Percentiles rank a stretch among this genome's conserved stretches.
phyloP scores from a whole-genome alignment of 2,329 filamentous ascomycete genomes.

The Fusarium coffeatum region DNA sequence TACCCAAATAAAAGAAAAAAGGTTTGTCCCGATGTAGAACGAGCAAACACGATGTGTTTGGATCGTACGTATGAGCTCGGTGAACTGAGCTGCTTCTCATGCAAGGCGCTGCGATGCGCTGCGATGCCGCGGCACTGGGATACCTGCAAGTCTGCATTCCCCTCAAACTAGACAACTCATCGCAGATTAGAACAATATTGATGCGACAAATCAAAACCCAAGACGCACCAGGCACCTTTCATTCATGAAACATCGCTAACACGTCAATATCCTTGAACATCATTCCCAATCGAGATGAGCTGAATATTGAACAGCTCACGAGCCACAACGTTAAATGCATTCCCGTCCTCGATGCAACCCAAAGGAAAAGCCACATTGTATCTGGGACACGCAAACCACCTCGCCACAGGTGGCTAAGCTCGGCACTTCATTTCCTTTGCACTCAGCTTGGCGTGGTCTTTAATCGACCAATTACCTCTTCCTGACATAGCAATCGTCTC shows the following conservation, averaged over 20 bases:
- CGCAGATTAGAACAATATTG: conserved; percentile 25
- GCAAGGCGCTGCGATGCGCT: not conserved
- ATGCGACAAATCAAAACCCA: conserved; percentile 25
- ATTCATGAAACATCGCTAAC: conserved; percentile 35
- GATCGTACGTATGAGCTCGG: conserved; percentile 7
- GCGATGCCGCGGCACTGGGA: not conserved
- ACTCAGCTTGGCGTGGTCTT: conserved; percentile 14
- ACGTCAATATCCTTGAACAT: conserved; percentile 14
- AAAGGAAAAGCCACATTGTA: conserved; percentile 13
- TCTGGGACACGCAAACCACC: conserved; percentile 45
- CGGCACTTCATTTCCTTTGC: conserved; percentile 29
- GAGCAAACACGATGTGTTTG: conserved; percentile 8
- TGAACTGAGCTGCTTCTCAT: conserved; percentile 13
- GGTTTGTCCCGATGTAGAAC: conserved; percentile 7
- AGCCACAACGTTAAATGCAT: conserved; percentile 39
- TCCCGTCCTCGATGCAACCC: conserved; percentile 21
- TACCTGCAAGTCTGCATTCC: not conserved
- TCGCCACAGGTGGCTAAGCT: conserved; percentile 47
- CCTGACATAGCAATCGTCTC: conserved; percentile 6
- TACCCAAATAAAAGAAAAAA: not conserved
- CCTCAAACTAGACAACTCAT: conserved; percentile 32
- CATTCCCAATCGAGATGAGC: conserved; percentile 34
- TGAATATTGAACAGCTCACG: conserved; percentile 25
- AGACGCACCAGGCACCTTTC: conserved; percentile 1
- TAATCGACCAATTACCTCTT: conserved; percentile 18